These are phyloP conservation scores for Penicillium sp. DNA, from an alignment of 2,329 filamentous ascomycete species.

Conservation along the genomic window DNA sequence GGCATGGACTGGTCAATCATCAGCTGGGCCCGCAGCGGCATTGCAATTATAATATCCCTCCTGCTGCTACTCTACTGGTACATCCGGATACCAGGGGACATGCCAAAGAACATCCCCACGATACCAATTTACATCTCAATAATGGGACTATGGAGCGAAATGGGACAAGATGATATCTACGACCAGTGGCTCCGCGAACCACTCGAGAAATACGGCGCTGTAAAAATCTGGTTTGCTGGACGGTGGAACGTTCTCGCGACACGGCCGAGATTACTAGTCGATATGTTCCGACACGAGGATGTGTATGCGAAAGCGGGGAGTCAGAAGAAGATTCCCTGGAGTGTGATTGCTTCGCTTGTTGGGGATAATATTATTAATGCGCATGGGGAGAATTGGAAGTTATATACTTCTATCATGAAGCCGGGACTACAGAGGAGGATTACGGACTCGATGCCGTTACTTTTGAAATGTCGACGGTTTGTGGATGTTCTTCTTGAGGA, in stretches of 20 bases:
- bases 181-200: conserved; percentile 29
- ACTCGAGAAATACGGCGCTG: conserved; percentile 44
- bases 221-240: conserved; percentile 55
- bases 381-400: conserved; percentile 42
- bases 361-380: conserved; percentile 50
- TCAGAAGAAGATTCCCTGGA: conserved; percentile 47
- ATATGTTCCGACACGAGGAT: conserved; percentile 41
- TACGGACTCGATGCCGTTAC: conserved; percentile 26
- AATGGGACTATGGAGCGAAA: conserved; percentile 29
- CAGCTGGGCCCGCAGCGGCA: conserved; percentile 3
- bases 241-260: conserved; percentile 56
- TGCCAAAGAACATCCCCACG: conserved; percentile 26
- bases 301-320: conserved; percentile 46
- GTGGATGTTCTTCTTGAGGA: conserved; percentile 28
- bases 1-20: conserved; percentile 8
- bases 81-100: conserved; percentile 22
- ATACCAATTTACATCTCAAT: conserved; percentile 33
- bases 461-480: conserved; percentile 29
- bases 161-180: conserved; percentile 31
- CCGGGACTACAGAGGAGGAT: conserved; percentile 39
- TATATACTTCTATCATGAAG: conserved; percentile 42
- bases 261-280: conserved; percentile 48
- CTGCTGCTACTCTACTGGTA: conserved; percentile 26
- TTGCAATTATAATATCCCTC: conserved; percentile 9
- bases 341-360: conserved; percentile 42